A percentile compares a stretch with the other conserved stretches of the same genome.
Conservation (phyloP, 2,329 filamentous ascomycete species). For the Ustulina deusta region DNA sequence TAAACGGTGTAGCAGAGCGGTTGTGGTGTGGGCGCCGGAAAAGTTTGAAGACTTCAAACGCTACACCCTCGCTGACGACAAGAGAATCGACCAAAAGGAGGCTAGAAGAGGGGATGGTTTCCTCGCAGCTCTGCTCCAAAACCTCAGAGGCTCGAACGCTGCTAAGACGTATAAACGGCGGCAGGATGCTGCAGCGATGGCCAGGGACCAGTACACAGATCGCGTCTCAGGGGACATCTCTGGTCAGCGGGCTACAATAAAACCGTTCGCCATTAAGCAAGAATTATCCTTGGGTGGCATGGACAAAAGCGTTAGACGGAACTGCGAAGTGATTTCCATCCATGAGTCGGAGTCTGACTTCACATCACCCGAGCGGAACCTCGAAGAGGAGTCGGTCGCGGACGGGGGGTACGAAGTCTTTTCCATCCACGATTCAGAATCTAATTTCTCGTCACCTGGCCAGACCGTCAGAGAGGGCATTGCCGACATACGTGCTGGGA, state of each 20-base stretch:
- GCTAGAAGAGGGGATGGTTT: too few species aligned
- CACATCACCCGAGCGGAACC: background rate
- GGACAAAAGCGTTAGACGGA: background rate
- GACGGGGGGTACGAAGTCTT: background rate
- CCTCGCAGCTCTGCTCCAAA: too few species aligned
- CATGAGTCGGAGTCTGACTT: background rate
- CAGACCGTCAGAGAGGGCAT: conserved; percentile 10
- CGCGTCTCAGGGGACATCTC: background rate
- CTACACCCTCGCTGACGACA: too few species aligned
- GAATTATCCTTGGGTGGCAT: background rate
- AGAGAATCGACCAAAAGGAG: too few species aligned
- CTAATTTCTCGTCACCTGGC: conserved; percentile 6
- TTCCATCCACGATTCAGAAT: conserved; percentile 8
- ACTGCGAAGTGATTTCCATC: background rate
- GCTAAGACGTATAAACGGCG: too few species aligned
- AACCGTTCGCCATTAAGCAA: background rate
- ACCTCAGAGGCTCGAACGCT: too few species aligned
- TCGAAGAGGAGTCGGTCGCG: background rate
- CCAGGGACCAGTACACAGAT: background rate
- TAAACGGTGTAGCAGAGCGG: too few species aligned
- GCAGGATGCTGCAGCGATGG: background rate
- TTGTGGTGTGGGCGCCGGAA: too few species aligned
- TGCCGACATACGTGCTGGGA: background rate
- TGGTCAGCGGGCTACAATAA: background rate
- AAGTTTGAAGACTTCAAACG: too few species aligned